Evolutionary conservation across 106 monocot genomes (phyloP), one percentile per base, ranked within the genome.

Genomic region (Allium sativum): DNA sequence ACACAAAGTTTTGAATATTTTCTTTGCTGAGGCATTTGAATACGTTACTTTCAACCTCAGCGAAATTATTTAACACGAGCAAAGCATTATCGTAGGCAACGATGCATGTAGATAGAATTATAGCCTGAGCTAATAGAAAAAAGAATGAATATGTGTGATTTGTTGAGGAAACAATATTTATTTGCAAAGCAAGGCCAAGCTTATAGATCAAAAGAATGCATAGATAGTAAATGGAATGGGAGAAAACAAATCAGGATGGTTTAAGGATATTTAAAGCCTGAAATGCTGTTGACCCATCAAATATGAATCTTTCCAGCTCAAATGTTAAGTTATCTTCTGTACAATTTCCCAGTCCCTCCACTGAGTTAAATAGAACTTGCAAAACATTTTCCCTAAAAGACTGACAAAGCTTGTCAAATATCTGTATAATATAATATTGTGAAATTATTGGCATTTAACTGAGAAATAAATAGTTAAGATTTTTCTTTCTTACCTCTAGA

Each of bases 21-120:
- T 87, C 90, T 77, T 90, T 96, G 87, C 95, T 96, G 46, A 90
- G 79, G 74, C 87, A 81, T 70, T 90, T 90, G 58, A 96, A 96
- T 46, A 96, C 95, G 54, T 84, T 90, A 58, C 95, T 90, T 79
- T 96, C 90, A 63, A 96, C 83, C 75, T 96, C 95, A 11, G 95
- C 74, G 67, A 96, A 90, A 76, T 96, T 96, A 56, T 84, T 96
- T 41, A 90, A 96, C 31, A 96, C 73, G 42, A 96, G 76, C 58
- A 96, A 73, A 59, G 95, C 87, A 90, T 96, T 90, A 73, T 96
- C 90, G 67, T 84, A 90, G 47, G 90, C 87, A 70, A 96, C 78
- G 76, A 87, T 90, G 75, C 95, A 96, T 40, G 95, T 96, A 43
- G 87, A 87, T 55, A 96, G 75, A 17, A 90, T 96, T 61, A 96